phyloP scores from a whole-genome alignment of 331 rosid genomes.

The Quercus phellos region DNA sequence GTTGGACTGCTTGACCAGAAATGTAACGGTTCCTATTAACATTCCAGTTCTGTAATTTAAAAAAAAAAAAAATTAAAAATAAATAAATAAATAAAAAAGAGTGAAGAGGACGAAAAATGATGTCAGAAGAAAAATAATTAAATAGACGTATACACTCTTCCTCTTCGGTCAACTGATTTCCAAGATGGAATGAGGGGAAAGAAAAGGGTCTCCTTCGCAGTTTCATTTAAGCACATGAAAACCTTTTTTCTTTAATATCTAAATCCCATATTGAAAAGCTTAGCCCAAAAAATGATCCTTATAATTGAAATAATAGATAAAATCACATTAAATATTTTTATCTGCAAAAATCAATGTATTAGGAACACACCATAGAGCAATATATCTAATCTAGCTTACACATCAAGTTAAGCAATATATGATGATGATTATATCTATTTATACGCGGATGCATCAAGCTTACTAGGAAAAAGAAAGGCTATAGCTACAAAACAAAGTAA shows the following conservation, averaged over 20 bases:
- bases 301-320: neutral
- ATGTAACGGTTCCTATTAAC: neutral
- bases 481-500: neutral
- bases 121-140: neutral
- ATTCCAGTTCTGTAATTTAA: neutral
- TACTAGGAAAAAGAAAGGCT: neutral
- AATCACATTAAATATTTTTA: neutral
- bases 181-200: neutral
- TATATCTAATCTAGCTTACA: neutral
- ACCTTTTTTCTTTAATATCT: neutral
- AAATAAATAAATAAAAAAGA: too few relatives aligned
- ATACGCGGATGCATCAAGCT: neutral
- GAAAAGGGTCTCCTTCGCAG: neutral
- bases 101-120: too few relatives aligned
- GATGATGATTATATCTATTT: neutral
- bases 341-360: neutral
- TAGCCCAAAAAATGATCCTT: neutral
- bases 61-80: neutral
- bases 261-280: neutral
- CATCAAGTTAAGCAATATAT: neutral
- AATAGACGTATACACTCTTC: neutral
- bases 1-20: neutral
- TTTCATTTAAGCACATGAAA: neutral
- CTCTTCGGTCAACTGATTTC: neutral
- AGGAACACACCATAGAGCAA: neutral